phyloP scores from a whole-genome alignment of 495 filamentous ascomycete genomes.

The Xylaria sp. region DNA sequence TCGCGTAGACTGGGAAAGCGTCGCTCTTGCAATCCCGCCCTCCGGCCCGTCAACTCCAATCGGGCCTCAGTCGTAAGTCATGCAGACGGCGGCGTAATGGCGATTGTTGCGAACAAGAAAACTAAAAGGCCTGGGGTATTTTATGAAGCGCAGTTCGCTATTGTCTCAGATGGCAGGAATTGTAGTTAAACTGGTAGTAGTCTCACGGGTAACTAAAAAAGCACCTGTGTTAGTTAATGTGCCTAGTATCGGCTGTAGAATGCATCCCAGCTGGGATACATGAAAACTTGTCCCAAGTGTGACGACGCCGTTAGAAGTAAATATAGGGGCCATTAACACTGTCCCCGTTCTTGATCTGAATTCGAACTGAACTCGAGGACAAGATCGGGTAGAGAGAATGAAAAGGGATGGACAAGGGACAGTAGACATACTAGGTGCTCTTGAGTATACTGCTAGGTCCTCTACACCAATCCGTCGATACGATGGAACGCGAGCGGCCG shows the following conservation, averaged over 20 bases:
- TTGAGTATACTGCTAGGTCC: neutral
- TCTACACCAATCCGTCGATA: neutral
- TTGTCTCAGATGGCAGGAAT: neutral
- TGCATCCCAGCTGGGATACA: too few relatives aligned
- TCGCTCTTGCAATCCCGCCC: constrained; percentile 34
- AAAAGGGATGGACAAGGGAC: neutral
- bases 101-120: neutral
- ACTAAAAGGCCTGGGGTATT: neutral
- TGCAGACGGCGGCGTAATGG: constrained; percentile 32
- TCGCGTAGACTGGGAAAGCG: constrained; percentile 25
- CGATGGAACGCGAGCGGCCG: neutral
- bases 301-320: too few relatives aligned
- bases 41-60: constrained; percentile 36
- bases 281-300: too few relatives aligned
- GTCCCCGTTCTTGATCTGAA: neutral
- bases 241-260: neutral
- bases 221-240: neutral
- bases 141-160: neutral
- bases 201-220: neutral
- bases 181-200: neutral
- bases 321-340: neutral
- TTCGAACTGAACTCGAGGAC: neutral
- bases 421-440: neutral
- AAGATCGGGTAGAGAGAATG: neutral
- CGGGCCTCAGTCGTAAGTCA: constrained; percentile 35